Evolutionary conservation across 2,329 filamentous ascomycete species (phyloP), one percentile per base, ranked within the genome.

Genomic region (Chaetothyriales sp.): DNA sequence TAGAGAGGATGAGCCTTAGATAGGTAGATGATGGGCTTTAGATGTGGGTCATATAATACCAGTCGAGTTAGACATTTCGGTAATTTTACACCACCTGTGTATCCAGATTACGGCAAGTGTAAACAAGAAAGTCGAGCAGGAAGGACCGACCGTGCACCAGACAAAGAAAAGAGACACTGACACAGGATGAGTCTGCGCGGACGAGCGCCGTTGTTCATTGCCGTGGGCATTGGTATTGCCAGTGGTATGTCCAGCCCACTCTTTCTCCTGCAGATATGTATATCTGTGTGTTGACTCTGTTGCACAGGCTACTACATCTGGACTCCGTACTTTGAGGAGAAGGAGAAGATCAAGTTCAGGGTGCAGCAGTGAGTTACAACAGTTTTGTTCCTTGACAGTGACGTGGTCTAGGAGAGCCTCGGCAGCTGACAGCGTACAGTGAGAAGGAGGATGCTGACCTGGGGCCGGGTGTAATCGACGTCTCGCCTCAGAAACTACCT

Each of bases 301-400:
- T 12, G 18, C 26, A 19, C 49, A 50, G 48, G 48, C 22, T 43
- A 25, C 45, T 54, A 50, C 47, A 43, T 46, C 10, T 45, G 39
- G 47, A 19, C 39, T 43, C 54, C 51, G 43, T 47, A 47, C 45
- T 53, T 53, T 49, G 48, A 70, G 50, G 50, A 50, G 46, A 47
- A 47, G 42, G 43, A 43, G 46, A 43, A 47, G 42, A 32, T 45
- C 44, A 49, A 50, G 48, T 43, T 28, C 25, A 19, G 39, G 10
- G 22, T 15, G 32, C 32, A 39, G 32, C 32, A 15, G 32, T 39
- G 32, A 39, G 32, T 39, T 9, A 9, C 28, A 5, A 32, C 26
- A 10, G 10, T 39, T 39, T 39, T 39, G 2, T 39, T 15, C 32
- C 12, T 39, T 10, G n/a, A n/a, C n/a, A n/a, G n/a, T n/a, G n/a